Base-by-base conservation (phyloP, 352 stramenopile genomes). In the Hyaloperonospora brassicae region DNA sequence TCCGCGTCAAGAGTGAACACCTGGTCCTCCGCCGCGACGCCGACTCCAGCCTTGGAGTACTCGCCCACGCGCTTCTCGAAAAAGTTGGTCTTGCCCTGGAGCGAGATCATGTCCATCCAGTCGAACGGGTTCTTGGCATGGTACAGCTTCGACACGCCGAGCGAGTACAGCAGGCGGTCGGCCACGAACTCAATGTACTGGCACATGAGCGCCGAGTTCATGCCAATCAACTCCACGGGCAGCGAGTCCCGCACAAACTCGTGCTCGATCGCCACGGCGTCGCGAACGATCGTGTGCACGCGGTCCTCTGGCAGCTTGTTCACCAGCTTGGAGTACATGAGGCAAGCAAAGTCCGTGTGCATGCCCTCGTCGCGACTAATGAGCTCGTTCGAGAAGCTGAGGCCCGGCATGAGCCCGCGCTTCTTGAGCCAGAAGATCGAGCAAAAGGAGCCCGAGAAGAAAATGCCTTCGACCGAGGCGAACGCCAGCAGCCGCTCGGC, bases 361-460 rank as follows among this genome's bases (percentile, higher is more conserved):
- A 99, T 79, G 17, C 96, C 97, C 73, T 99, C 96, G 74, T 99
- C 97, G 55, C 97, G 87, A 39, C 71, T 95, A 66, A 99, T 99
- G 45, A 99, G 86, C 73, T 99, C 97, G 70, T 99, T 99, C 57
- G 87, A 98, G 78, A 99, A 99, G 72, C 85, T 94, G 24, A 99
- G 73, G n/a, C 97, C 89, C 31, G 95, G 96, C 97, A 99, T 99
- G 47, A 99, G 84, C 7, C 95, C 96, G 31, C 96, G 82, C 82
- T 99, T 99, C 86, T 99, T 99, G 25, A 99, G 78, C 96, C 96
- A 99, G 68, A 99, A 99, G 64, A 99, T 97, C 45, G 96, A 94
- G 80, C 96, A 99, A 73, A 99, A 99, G 34, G 81, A 96, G 34
- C 96, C 97, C 9, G 85, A 97, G 76, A 99, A 99, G 80, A 99